Base-by-base conservation (phyloP, 225 moss, liverwort and hornwort species). In the Neckera pumila region DNA sequence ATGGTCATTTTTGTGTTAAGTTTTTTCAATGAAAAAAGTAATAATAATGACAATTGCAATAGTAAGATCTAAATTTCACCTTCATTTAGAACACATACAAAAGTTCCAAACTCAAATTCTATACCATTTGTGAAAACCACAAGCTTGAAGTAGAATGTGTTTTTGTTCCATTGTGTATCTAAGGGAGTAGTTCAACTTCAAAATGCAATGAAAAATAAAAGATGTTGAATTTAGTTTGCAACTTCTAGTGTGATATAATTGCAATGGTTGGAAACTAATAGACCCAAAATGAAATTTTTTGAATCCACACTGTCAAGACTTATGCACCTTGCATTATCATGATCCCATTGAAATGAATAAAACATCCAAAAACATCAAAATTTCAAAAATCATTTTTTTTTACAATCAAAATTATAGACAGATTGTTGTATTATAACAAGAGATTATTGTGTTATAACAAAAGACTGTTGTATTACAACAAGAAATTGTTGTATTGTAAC, bases 121-220 rank as follows among this genome's bases (percentile, higher is more conserved):
- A 7, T 4, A 12, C 19, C 12, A 47, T 31, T 49, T 75, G 31
- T 11, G 7, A 75, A 7, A 31, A 31, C 19, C 47, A 47, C 2
- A 47, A 74, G 20, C 17, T 73, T 17, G 28, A 73, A 30, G 3
- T 18, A 6, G 1, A 73, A 42, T n/a, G n/a, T 11, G 10, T 36
- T 11, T 69, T 43, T 9, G 18, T 18, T 6, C 1, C 17, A 45
- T 28, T 73, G 6, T 43, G 0, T 30, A 2, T 2, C 0, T 1
- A 0, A 31, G 11, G 33, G 31, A 3, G 2, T 47, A 18, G 5
- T 1, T 22, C 18, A 30, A 73, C 18, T 73, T 73, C 34, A 34
- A 76, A 34, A 5, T 51, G 53, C 3, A 53, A 34, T 53, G 5
- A 34, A 1, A 22, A 34, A 75, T 75, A 34, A 12, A 34, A 3